Conservation (phyloP, 768 basidiomycete genomes). For the Leccinum olivaceopallidum region DNA sequence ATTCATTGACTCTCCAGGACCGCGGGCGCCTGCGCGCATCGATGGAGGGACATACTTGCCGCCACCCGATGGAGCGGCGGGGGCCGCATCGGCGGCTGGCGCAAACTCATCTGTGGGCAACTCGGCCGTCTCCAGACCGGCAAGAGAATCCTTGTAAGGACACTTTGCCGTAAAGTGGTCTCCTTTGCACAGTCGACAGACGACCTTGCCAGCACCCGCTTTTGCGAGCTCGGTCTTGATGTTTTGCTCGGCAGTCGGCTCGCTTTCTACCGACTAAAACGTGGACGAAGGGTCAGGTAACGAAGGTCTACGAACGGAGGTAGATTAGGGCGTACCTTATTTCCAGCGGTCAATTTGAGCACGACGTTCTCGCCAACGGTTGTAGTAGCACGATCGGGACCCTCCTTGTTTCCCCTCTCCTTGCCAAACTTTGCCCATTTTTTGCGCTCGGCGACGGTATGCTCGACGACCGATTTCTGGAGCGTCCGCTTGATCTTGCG, state of each 20-base stretch:
- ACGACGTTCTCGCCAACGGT: slow-evolving; percentile 80
- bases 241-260: slow-evolving; percentile 62
- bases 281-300: not conserved
- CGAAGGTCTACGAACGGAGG: not conserved
- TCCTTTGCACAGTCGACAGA: slow-evolving; percentile 93
- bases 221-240: slow-evolving; percentile 67
- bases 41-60: slow-evolving; percentile 96
- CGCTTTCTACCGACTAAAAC: slow-evolving; percentile 59
- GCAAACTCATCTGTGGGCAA: slow-evolving; percentile 38
- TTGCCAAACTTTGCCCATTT: slow-evolving; percentile 93
- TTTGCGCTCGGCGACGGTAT: slow-evolving; percentile 90
- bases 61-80: slow-evolving; percentile 48
- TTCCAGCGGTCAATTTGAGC: slow-evolving; percentile 62
- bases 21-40: slow-evolving; percentile 72
- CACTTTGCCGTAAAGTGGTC: slow-evolving; percentile 85
- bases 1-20: slow-evolving; percentile 74
- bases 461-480: slow-evolving; percentile 92
- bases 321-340: slow-evolving; percentile 46
- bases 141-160: slow-evolving; percentile 94
- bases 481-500: slow-evolving; percentile 83
- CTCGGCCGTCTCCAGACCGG: slow-evolving; percentile 64
- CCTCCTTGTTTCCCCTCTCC: slow-evolving; percentile 83
- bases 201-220: slow-evolving; percentile 83
- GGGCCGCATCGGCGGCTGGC: slow-evolving; percentile 35
- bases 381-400: slow-evolving; percentile 92